Conservation (phyloP, 1,284 basidiomycete species). For the Sporisorium graminicola region DNA sequence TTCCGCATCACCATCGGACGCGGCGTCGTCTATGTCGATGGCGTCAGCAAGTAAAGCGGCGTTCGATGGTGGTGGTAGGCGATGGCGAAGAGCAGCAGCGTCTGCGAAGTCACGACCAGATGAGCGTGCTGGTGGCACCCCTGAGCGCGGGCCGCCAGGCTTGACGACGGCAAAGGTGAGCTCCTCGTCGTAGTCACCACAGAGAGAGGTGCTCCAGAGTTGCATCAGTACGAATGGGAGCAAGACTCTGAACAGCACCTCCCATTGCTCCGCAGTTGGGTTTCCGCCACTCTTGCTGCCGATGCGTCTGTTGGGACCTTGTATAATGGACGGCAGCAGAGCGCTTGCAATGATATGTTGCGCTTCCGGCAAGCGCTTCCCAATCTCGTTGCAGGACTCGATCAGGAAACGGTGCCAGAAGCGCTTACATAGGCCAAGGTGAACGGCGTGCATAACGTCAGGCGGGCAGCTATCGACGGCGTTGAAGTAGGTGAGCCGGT, state of each 20-base stretch:
- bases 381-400: background rate
- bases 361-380: background rate
- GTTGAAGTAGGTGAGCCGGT: conserved; percentile 15
- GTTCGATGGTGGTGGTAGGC: too few species aligned
- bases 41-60: too few species aligned
- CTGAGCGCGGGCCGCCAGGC: too few species aligned
- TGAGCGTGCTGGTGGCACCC: background rate
- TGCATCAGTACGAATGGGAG: conserved; percentile 8
- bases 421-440: conserved; percentile 17
- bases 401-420: conserved; percentile 15
- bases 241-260: background rate
- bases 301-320: background rate
- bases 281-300: background rate
- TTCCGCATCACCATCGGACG: too few species aligned
- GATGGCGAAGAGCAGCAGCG: background rate
- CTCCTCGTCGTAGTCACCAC: background rate
- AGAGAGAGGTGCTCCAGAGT: conserved; percentile 3
- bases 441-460: conserved; percentile 14
- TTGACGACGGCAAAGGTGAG: background rate
- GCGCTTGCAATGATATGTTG: background rate
- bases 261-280: conserved; percentile 2
- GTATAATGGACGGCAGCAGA: background rate
- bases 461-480: background rate
- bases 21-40: too few species aligned
- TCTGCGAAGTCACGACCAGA: background rate